A percentile compares a stretch with the other conserved stretches of the same genome.
Conservation (phyloP, 2,329 filamentous ascomycete genomes). For the Phyllosticta citrichinensis region DNA sequence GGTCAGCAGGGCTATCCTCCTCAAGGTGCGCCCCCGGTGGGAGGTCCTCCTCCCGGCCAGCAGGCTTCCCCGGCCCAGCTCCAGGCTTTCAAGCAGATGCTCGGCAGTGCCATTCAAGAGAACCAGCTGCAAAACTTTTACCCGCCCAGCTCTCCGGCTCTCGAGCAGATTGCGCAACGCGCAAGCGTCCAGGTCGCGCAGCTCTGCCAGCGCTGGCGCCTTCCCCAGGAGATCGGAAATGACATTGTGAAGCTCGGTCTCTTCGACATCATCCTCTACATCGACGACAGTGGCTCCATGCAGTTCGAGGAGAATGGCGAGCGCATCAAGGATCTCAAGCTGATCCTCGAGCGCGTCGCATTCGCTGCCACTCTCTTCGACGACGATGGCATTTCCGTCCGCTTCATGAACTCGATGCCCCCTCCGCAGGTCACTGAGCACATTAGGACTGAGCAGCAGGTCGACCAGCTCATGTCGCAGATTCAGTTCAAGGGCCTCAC, state of each 20-base stretch:
- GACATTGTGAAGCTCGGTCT: constrained; percentile 54
- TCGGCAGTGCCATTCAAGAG: constrained; percentile 49
- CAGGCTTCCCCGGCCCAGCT: constrained; percentile 41
- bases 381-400: constrained; percentile 55
- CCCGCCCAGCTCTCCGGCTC: constrained; percentile 41
- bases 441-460: constrained; percentile 48
- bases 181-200: constrained; percentile 43
- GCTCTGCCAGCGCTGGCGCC: constrained; percentile 46
- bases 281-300: constrained; percentile 61
- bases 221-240: constrained; percentile 50
- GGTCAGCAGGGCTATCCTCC: constrained; percentile 18
- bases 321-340: constrained; percentile 55
- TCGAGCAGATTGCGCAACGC: constrained; percentile 42
- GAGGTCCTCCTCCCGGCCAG: constrained; percentile 24
- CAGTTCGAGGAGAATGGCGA: constrained; percentile 57
- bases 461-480: constrained; percentile 46
- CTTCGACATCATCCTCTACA: constrained; percentile 54
- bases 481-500: constrained; percentile 57
- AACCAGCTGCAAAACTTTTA: constrained; percentile 51
- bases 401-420: constrained; percentile 58
- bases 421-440: constrained; percentile 40
- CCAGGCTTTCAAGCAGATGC: constrained; percentile 45
- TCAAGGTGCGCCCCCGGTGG: constrained; percentile 21
- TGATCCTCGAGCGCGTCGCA: constrained; percentile 54
- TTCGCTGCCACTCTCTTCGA: constrained; percentile 60